phyloP scores from a whole-genome alignment of 1,284 basidiomycete genomes.

The Phlebopus sp. region DNA sequence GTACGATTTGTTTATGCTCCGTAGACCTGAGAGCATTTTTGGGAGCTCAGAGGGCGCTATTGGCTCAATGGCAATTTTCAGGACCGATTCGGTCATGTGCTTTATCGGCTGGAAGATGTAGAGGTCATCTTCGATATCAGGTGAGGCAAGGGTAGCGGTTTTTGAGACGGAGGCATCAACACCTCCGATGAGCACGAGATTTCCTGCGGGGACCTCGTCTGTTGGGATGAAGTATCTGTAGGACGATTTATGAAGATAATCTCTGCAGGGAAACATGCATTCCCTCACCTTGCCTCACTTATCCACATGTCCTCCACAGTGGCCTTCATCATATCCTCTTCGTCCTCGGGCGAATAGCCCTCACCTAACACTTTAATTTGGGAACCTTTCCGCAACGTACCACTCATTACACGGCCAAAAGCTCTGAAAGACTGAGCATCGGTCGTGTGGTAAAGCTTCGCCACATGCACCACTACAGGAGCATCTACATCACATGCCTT shows the following conservation, averaged over 20 bases:
- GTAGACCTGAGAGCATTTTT: constrained; percentile 96
- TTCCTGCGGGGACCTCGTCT: constrained; percentile 88
- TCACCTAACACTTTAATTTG: constrained; percentile 96
- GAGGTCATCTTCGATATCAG: constrained; percentile 77
- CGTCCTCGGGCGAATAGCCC: constrained; percentile 95
- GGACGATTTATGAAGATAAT: constrained; percentile 15
- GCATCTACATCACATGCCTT: constrained; percentile 80
- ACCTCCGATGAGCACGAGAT: constrained; percentile 89
- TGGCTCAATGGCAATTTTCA: constrained; percentile 98
- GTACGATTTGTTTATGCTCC: constrained; percentile 98
- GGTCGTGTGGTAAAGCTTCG: constrained; percentile 93
- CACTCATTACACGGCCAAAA: constrained; percentile 92
- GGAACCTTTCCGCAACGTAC: constrained; percentile 81
- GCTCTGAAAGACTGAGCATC: constrained; percentile 96
- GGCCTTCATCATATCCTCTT: constrained; percentile 95
- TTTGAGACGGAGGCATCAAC: constrained; percentile 95
- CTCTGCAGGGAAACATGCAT: background rate
- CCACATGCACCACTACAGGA: constrained; percentile 88
- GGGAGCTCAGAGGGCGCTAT: constrained; percentile 96
- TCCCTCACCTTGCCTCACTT: constrained; percentile 75
- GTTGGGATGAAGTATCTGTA: constrained; percentile 85
- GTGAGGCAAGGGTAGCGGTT: constrained; percentile 84
- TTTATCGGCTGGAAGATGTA: constrained; percentile 95
- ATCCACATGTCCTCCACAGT: constrained; percentile 88
- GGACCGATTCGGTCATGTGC: constrained; percentile 96